Base-by-base conservation (phyloP, 163 green algal species). In the Volvox carteri region DNA sequence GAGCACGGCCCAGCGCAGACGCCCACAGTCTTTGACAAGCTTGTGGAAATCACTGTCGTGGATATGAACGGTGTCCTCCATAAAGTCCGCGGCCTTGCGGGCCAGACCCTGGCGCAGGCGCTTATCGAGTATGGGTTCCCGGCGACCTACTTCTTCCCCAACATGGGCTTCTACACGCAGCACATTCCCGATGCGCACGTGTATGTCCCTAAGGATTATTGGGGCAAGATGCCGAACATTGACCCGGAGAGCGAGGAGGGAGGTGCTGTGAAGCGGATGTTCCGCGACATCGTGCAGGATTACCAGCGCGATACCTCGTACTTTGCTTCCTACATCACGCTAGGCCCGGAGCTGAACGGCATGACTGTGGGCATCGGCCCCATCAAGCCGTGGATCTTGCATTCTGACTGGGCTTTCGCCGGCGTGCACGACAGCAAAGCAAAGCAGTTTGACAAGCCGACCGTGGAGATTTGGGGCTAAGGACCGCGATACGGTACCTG, bases 1-100 rank as follows among this genome's bases (percentile, higher is more conserved):
- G 77, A 93, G 30, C 54, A 89, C 58, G 89, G 76, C 46, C 88
- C 88, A 30, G 78, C 76, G 12, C 30, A 73, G 30, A 92, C 86
- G 14, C 91, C 93, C 19, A 95, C 92, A 30, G 93, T 95, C 6
- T 95, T 95, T 42, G 93, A 95, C 75, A 92, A 91, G 41, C 85
- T 95, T 48, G 89, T 95, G 16, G 90, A 90, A 70, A 41, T 95
- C 21, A 95, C 91, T 37, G 93, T 95, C 6, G 90, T 95, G 9
- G 93, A 95, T 84, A 88, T 92, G 60, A 90, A 91, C 28, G 93
- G 93, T 39, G 72, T 92, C 16, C 86, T 90, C 5, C 93, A 95
- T 81, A 89, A 78, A 0, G 90, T 95, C 11, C 52, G 87, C 21
- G 90, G 88, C 44, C 35, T 95, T 2, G 81, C 80, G 19, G 93